Percentiles rank a stretch among this genome's conserved stretches.
Evolutionary conservation across 192 early-diverging fungal species (phyloP).

Genomic region (Phlyctochytrium arcticum): DNA sequence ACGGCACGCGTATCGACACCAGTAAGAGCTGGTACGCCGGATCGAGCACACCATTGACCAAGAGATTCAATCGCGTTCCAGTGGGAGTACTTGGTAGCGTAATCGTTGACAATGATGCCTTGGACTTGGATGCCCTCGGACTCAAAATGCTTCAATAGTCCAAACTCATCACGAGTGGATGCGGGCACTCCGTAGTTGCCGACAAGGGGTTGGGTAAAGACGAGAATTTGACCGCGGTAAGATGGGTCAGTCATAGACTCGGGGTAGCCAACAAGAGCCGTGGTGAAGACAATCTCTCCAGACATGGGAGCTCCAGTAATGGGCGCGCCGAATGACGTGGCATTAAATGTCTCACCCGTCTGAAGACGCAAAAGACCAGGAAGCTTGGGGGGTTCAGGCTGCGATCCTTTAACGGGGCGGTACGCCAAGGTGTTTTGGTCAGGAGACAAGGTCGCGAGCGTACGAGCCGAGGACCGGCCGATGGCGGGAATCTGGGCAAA

Average conservation of each 20-base stretch:
- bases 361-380: slow-evolving; percentile 73
- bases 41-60: slow-evolving; percentile 79
- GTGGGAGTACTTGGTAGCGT: slow-evolving; percentile 87
- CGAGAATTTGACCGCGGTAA: slow-evolving; percentile 93
- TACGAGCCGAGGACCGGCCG: not conserved
- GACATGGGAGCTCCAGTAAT: slow-evolving; percentile 44
- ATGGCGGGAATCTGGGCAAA: too few relatives aligned
- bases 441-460: not conserved
- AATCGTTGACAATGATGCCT: slow-evolving; percentile 87
- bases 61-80: slow-evolving; percentile 91
- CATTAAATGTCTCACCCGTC: slow-evolving; percentile 76
- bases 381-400: slow-evolving; percentile 37
- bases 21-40: slow-evolving; percentile 79
- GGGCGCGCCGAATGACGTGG: slow-evolving; percentile 83
- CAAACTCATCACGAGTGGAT: slow-evolving; percentile 67
- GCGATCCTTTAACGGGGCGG: slow-evolving; percentile 25
- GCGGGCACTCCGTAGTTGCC: slow-evolving; percentile 95
- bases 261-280: slow-evolving; percentile 81
- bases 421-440: slow-evolving; percentile 17
- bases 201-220: slow-evolving; percentile 93
- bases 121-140: slow-evolving; percentile 69
- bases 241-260: slow-evolving; percentile 98
- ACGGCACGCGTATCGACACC: slow-evolving; percentile 92
- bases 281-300: slow-evolving; percentile 96
- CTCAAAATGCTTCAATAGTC: slow-evolving; percentile 85